Base-by-base conservation (phyloP, 257 asterid genomes). In the Euphrasia confusa region DNA sequence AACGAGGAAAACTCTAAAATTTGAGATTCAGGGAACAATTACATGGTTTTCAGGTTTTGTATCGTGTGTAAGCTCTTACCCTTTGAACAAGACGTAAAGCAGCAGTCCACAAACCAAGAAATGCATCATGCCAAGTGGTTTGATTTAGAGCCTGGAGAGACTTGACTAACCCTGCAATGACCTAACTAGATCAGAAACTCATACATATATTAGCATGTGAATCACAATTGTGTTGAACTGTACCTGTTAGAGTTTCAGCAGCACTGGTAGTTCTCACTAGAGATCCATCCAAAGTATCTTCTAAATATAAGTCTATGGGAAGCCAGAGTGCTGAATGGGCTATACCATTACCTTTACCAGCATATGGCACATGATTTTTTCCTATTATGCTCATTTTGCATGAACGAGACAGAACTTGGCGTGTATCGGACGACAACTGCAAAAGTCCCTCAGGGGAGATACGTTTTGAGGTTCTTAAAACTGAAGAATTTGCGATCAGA, bases 21-120 rank as follows among this genome's bases (percentile, higher is more conserved):
- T 30, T 30, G 33, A 66, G 57, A 64, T 52, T 64, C 17, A 54
- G 54, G 40, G 54, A 59, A 32, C 5, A 30, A 3, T 1, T 30
- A 58, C 9, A 54, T 13, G 35, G 5, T 21, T 1, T 21, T 21
- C 1, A 21, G 24, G 24, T 54, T 60, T 57, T 65, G 64, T 32
- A 68, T 50, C 35, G 57, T 57, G 18, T 61, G 56, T 55, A 7
- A 62, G 68, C 61, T 57, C 84, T 78, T 80, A 92, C 97, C 89
- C 97, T 83, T 68, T 92, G 95, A 58, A 92, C 95, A 71, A 92
- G 97, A 56, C 99, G 83, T 72, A 92, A 78, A 75, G 85, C 89
- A 58, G 94, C 83, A 73, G 90, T 79, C 99, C 99, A 92, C 74
- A 92, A 69, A 54, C 33, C 33, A 30, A 30, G 33, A 30, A 30